Evolutionary conservation across 2,329 filamentous ascomycete genomes (phyloP).

Genomic region (Aquanectria penicillioides): DNA sequence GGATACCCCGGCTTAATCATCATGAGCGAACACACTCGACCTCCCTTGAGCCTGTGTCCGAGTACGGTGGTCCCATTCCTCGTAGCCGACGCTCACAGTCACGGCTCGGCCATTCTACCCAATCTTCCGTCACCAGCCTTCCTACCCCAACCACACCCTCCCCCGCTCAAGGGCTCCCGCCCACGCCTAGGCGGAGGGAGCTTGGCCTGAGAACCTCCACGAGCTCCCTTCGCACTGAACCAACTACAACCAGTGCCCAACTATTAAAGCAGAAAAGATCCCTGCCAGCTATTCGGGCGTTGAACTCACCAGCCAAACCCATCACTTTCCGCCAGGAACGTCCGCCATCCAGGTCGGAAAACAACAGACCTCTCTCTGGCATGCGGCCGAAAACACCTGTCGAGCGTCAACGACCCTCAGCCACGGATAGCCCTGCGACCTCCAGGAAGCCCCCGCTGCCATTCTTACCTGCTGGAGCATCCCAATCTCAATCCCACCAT

Average conservation of each 20-base stretch:
- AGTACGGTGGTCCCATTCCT: constrained; percentile 79
- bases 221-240: constrained; percentile 65
- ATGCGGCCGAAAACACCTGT: constrained; percentile 77
- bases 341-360: constrained; percentile 68
- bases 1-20: constrained; percentile 80
- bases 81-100: constrained; percentile 71
- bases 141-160: constrained; percentile 69
- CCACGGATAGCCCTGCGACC: constrained; percentile 61
- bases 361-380: constrained; percentile 59
- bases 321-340: constrained; percentile 61
- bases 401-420: constrained; percentile 64
- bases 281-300: constrained; percentile 66
- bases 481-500: constrained; percentile 81
- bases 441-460: constrained; percentile 72
- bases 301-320: constrained; percentile 63
- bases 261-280: constrained; percentile 73
- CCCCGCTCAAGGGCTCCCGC: constrained; percentile 61
- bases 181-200: constrained; percentile 71
- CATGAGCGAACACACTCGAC: constrained; percentile 76
- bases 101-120: constrained; percentile 73
- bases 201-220: constrained; percentile 65
- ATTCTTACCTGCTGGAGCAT: constrained; percentile 82
- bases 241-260: constrained; percentile 73
- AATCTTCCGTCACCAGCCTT: constrained; percentile 74
- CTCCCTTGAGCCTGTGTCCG: constrained; percentile 90